These are phyloP conservation scores for Platanthera zijinensis DNA, from an alignment of 106 monocot species.

Conservation along the genomic window DNA sequence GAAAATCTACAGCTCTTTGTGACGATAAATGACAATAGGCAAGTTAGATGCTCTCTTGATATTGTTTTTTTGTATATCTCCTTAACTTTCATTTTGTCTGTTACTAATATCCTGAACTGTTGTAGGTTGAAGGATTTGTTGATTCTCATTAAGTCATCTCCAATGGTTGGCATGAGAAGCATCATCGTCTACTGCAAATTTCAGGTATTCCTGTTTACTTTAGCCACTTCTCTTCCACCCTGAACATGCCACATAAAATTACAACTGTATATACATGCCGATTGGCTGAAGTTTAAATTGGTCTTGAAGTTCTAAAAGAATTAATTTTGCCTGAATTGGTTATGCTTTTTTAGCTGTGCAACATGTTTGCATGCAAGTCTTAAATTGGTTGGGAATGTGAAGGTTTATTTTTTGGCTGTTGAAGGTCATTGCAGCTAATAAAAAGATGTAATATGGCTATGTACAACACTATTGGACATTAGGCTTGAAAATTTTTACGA, in stretches of 20 bases:
- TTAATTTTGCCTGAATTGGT: neutral
- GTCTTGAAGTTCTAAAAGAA: neutral
- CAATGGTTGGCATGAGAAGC: conserved; percentile 55
- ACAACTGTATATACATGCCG: neutral
- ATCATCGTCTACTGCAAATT: conserved; percentile 97
- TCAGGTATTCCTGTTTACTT: conserved; percentile 51
- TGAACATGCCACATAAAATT: neutral
- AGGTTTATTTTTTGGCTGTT: neutral
- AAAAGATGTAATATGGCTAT: too few relatives aligned
- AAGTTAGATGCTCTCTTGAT: conserved; percentile 5
- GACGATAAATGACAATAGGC: conserved; percentile 64
- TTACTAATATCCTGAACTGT: neutral
- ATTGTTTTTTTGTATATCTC: neutral
- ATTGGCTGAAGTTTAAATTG: neutral
- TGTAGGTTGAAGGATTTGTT: conserved; percentile 82
- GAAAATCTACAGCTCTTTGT: conserved; percentile 75
- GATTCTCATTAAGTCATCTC: conserved; percentile 57
- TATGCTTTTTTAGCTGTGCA: neutral
- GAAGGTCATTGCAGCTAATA: too few relatives aligned
- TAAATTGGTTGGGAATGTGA: neutral
- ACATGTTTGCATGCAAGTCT: neutral
- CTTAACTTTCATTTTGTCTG: neutral
- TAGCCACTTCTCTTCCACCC: neutral
- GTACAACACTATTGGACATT: too few relatives aligned
- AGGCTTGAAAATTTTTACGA: too few relatives aligned